These are phyloP conservation scores for Fusarium cyanostomum DNA, from an alignment of 2,329 filamentous ascomycete genomes.

Conservation along the genomic window DNA sequence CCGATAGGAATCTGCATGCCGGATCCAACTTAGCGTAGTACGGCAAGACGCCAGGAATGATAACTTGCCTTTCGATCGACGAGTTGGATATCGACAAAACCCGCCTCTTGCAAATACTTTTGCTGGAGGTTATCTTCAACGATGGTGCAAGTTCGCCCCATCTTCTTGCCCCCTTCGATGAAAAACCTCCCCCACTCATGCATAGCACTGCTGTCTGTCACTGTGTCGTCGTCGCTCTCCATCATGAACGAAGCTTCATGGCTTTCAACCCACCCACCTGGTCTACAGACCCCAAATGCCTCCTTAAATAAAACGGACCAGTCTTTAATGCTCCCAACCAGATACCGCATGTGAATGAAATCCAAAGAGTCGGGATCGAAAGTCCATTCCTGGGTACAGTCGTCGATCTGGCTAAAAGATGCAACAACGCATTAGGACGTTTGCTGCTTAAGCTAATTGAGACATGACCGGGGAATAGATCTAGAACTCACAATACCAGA, in stretches of 20 bases:
- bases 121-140: slow-evolving; percentile 5
- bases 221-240: slow-evolving; percentile 43
- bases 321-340: slow-evolving; percentile 65
- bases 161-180: slow-evolving; percentile 37
- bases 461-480: background rate
- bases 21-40: no score
- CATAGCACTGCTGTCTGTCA: slow-evolving; percentile 38
- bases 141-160: slow-evolving; percentile 2
- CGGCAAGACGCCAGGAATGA: no score
- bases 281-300: slow-evolving; percentile 60
- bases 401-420: slow-evolving; percentile 36
- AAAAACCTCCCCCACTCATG: slow-evolving; percentile 41
- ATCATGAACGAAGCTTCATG: slow-evolving; percentile 39
- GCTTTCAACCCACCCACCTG: slow-evolving; percentile 58
- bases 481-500: slow-evolving; percentile 11
- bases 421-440: background rate
- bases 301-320: slow-evolving; percentile 63
- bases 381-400: slow-evolving; percentile 45
- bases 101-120: slow-evolving; percentile 2
- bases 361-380: slow-evolving; percentile 56
- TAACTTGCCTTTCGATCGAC: background rate
- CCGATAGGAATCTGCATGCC: no score
- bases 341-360: slow-evolving; percentile 66
- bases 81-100: background rate
- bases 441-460: background rate